Evolutionary conservation across 1,284 basidiomycete species (phyloP).

Genomic region (Anthracocystis panici-leucophaei): DNA sequence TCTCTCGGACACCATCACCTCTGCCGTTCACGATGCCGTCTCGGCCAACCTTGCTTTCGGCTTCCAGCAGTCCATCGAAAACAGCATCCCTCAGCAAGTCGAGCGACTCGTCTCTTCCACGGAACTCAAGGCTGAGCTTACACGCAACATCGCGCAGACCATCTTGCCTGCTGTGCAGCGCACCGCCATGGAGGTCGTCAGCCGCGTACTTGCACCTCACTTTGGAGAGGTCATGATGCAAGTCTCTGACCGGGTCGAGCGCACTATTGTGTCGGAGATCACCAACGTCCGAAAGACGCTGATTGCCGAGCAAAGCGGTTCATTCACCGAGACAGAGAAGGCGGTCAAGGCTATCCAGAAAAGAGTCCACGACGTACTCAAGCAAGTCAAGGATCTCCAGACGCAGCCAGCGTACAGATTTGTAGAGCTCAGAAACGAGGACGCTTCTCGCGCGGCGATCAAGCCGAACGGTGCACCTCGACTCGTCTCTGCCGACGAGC

Average conservation of each 20-base stretch:
- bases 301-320: constrained; percentile 36
- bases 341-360: constrained; percentile 15
- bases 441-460: neutral
- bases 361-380: constrained; percentile 12
- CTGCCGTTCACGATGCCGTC: constrained; percentile 23
- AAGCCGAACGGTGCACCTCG: neutral
- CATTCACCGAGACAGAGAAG: constrained; percentile 27
- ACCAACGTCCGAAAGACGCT: constrained; percentile 49
- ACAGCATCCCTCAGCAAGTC: constrained; percentile 37
- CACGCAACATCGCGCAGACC: constrained; percentile 37
- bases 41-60: constrained; percentile 15
- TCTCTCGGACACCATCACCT: constrained; percentile 18
- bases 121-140: constrained; percentile 41
- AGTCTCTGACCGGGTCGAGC: constrained; percentile 26
- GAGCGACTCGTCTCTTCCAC: constrained; percentile 41
- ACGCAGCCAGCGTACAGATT: constrained; percentile 11
- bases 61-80: constrained; percentile 25
- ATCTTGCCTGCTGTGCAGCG: constrained; percentile 53
- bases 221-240: constrained; percentile 49
- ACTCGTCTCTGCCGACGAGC: constrained; percentile 2
- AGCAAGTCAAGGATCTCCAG: constrained; percentile 18
- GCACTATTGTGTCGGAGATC: constrained; percentile 42
- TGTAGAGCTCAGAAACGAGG: neutral
- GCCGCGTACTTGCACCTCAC: constrained; percentile 50
- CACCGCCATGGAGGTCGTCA: constrained; percentile 52